Percentiles rank a stretch among this genome's conserved stretches.
Conservation (phyloP, 495 filamentous ascomycete genomes). For the Daldinia caldariorum region DNA sequence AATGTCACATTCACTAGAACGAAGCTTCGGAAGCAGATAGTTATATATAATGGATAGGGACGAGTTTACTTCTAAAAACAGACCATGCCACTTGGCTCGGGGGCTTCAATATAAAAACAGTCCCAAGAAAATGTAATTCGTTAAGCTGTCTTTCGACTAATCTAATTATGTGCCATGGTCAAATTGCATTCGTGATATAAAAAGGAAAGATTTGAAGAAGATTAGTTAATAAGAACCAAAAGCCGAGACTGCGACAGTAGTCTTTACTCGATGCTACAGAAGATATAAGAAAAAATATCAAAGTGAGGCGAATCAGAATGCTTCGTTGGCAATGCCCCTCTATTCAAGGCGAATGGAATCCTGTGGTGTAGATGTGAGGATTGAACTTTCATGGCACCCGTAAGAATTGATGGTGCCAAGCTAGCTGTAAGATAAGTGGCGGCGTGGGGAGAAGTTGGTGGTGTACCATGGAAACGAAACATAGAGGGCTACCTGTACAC, state of each 20-base stretch:
- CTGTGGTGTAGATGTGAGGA: background rate
- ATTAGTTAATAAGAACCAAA: background rate
- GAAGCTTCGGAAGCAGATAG: background rate
- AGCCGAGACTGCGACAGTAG: background rate
- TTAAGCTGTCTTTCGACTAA: background rate
- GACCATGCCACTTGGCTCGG: background rate
- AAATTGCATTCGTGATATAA: background rate
- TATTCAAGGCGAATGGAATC: constrained; percentile 15
- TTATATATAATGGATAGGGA: background rate
- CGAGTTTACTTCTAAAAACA: background rate
- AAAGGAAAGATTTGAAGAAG: background rate
- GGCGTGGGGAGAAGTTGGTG: constrained; percentile 14
- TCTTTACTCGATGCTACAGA: background rate
- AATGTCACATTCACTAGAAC: background rate
- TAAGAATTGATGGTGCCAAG: constrained; percentile 22
- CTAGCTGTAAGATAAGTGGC: constrained; percentile 12
- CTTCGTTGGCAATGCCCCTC: constrained; percentile 18
- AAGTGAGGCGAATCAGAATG: constrained; percentile 38
- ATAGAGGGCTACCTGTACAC: constrained; percentile 12
- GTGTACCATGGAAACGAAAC: constrained; percentile 8
- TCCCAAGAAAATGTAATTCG: background rate
- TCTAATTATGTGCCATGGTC: no score
- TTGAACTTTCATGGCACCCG: constrained; percentile 11
- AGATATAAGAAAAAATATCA: constrained; percentile 1
- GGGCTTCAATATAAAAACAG: background rate